Conservation (phyloP, 83 land plant genomes). For the Diphasiastrum complanatum region DNA sequence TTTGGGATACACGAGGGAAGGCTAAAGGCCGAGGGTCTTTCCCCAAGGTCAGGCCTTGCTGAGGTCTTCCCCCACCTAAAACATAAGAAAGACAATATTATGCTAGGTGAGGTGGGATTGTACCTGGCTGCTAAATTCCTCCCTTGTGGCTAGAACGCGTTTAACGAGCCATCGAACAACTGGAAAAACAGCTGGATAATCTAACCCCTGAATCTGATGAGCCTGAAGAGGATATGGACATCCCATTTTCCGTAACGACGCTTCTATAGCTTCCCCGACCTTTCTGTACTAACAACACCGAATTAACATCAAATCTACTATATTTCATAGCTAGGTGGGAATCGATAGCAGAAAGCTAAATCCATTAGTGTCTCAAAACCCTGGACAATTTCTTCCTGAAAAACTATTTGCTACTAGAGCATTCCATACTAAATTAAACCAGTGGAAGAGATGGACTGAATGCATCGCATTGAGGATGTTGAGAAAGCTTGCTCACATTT, state of each 20-base stretch:
- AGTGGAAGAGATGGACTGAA: no score
- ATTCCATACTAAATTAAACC: no score
- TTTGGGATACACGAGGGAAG: no score
- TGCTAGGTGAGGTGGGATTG: not conserved
- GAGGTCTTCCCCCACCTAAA: no score
- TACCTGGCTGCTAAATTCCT: constrained; percentile 37
- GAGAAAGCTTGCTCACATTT: constrained; percentile 24
- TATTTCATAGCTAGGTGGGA: no score
- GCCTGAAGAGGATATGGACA: constrained; percentile 53
- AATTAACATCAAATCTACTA: not conserved
- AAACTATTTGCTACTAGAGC: no score
- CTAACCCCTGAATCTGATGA: constrained; percentile 51
- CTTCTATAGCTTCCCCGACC: constrained; percentile 47
- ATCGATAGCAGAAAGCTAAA: no score
- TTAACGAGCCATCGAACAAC: constrained; percentile 55
- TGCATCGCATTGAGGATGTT: not conserved
- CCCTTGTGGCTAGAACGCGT: constrained; percentile 29
- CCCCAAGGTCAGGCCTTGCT: no score
- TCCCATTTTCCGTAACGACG: constrained; percentile 34
- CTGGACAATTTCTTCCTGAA: no score
- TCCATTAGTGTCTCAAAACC: no score
- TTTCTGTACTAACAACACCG: constrained; percentile 18
- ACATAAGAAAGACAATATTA: no score
- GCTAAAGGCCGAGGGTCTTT: no score
- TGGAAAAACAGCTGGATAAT: constrained; percentile 43